Evolutionary conservation across 2,329 filamentous ascomycete genomes (phyloP), one percentile per base, ranked within the genome.

Genomic region (Acrocalymma vagum): DNA sequence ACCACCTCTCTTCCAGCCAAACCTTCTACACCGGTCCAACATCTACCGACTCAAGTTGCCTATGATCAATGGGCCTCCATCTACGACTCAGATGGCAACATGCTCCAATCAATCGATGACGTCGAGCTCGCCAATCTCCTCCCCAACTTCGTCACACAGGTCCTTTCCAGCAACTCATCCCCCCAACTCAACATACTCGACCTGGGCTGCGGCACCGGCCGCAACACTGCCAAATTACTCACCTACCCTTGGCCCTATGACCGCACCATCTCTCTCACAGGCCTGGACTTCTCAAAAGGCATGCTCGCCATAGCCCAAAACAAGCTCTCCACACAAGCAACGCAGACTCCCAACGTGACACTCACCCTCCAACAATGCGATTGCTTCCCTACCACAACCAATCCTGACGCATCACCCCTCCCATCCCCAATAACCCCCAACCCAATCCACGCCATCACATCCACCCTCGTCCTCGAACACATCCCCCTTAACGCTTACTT

Each of bases 41-140:
- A 71, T 40, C 34, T 71, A 3, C 42, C 67, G n/a, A 79, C 71
- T 0, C 59, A 65, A 22, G 63, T 71, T n/a, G 71, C 78, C 9
- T 80, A 80, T 53, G 60, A 77, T 34, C 69, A 72, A 39, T 80
- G 77, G 78, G 72, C 77, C 6, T 51, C 73, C 44, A 71, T 83
- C 28, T 87, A 87, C 68, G 84, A 87, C 64, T 80, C 74, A 21
- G 83, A 87, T 49, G 80, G 80, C 21, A 87, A 87, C 60, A 83
- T 86, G 61, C 73, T 88, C 1, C 84, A 87, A 68, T 75, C 78
- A 1, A 74, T 86, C 13, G 85, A 88, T 59, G 79, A 81, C 25
- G 49, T 77, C 10, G 78, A 85, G 55, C 75, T 87, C 53, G 58
- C 65, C 10, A 55, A 58, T 1, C 59, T 84, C 0, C 72, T 87